phyloP scores from a whole-genome alignment of 2,329 filamentous ascomycete species.

The Trichoderma harzianum region DNA sequence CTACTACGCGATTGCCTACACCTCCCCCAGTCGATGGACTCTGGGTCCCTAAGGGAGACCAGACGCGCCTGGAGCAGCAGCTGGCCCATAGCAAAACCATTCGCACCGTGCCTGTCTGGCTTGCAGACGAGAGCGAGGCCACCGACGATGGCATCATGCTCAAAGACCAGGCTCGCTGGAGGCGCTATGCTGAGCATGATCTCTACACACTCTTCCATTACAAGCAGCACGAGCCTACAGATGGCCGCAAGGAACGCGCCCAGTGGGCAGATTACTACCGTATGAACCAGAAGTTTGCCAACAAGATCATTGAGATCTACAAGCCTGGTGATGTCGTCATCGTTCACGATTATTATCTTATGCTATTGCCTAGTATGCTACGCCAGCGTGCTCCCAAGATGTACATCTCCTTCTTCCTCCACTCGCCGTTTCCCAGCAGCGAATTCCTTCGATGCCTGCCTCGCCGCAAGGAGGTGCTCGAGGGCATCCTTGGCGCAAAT shows the following conservation, averaged over 20 bases:
- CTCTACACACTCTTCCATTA: constrained; percentile 94
- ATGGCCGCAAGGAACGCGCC: constrained; percentile 75
- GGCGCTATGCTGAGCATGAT: constrained; percentile 85
- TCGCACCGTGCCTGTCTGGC: constrained; percentile 83
- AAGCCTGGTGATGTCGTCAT: constrained; percentile 89
- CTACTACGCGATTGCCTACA: constrained; percentile 51
- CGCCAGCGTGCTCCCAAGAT: constrained; percentile 82
- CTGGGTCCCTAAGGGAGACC: constrained; percentile 66
- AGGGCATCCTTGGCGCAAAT: constrained; percentile 86
- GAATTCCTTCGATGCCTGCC: constrained; percentile 90
- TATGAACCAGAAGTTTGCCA: constrained; percentile 89
- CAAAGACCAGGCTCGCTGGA: constrained; percentile 82
- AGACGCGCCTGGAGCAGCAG: constrained; percentile 69
- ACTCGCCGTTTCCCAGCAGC: constrained; percentile 92
- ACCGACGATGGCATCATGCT: constrained; percentile 65
- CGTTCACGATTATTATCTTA: constrained; percentile 91
- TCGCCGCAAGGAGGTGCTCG: constrained; percentile 82
- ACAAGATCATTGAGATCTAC: constrained; percentile 83
- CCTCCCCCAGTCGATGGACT: constrained; percentile 65
- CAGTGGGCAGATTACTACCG: constrained; percentile 92
- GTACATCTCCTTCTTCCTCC: constrained; percentile 92
- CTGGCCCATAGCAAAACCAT: constrained; percentile 71
- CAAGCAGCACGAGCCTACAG: constrained; percentile 86
- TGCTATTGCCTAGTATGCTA: constrained; percentile 83
- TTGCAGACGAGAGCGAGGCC: constrained; percentile 71